Base-by-base conservation (phyloP, 75 land plant genomes). In the Pinus taeda region DNA sequence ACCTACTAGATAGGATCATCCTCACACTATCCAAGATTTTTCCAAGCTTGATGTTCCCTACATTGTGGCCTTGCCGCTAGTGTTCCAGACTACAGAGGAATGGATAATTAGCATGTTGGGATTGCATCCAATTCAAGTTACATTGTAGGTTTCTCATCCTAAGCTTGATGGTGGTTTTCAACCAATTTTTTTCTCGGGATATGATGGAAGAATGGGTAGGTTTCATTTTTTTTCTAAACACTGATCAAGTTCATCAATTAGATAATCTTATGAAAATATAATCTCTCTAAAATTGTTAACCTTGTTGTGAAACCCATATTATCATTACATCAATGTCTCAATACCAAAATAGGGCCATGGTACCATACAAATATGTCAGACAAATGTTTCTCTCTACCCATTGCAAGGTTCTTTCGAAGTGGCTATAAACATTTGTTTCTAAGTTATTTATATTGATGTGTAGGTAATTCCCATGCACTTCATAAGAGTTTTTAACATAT, bases 151-250 rank as follows among this genome's bases (percentile, higher is more conserved):
- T 58, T 95, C 99, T 57, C 87, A 95, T 3, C 98, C 99, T 36
- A 98, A 97, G 85, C 88, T 97, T 26, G 99, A 97, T 79, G 99
- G 99, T 57, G 99, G 98, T n/a, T 84, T 97, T 87, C 98, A 97
- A 85, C 99, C 99, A 26, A 97, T 97, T 64, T 94, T 97, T 29
- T 97, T 97, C 74, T 85, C 98, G 11, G 98, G 99, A 6, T 91
- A 98, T 15, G 99, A 97, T 72, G 88, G 90, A 2, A 82, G 91
- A 81, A 95, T 98, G 78, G 96, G 99, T 80, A 75, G 85, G 26
- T 78, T 39, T 63, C 30, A 21, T 22, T 61, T 1, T 22, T 61
- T 42, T 3, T 61, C 26, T 6, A 5, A 61, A n/a, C 30, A 24
- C 29, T 26, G 24, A 29, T 0, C 59, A 74, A 56, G 14, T 55